Evolutionary conservation across 768 basidiomycete genomes (phyloP), one percentile per base, ranked within the genome.

Genomic region (Lentinus brumalis): DNA sequence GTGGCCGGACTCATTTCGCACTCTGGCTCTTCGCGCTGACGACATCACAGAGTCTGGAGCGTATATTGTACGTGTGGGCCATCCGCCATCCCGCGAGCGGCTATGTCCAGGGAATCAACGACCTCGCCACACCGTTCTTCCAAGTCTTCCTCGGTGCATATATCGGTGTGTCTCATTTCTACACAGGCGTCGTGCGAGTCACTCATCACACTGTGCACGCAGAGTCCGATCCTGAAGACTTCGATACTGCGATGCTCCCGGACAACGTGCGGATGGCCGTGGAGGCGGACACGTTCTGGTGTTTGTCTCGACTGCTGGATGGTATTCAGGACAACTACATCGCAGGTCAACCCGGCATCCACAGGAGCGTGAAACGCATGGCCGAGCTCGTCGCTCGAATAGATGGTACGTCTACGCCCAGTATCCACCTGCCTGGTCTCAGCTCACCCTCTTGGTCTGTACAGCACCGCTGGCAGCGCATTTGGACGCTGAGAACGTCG

Each of bases 271-370:
- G 97, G 11, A 84, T 87, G 56, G 96, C 96, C 5, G 79, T 98
- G 56, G 97, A 98, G 74, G 97, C 97, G 1, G 97, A 99, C 74
- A 89, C 94, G 15, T 99, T 98, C 72, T 98, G 96, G 97, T 98
- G 97, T 75, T 83, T 99, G 5, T 94, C 92, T 8, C 90, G 96
- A 52, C 81, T 98, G 31, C 80, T 98, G 30, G 96, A 98, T 69
- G 97, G 96, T 16, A 98, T 98, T 61, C 96, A 98, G 73, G 96
- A 98, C 74, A 98, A 99, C 70, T 99, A 99, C 68, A 98, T 96
- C 62, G 90, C 87, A 49, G 92, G 90, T 3, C 97, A 99, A 73
- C 97, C 97, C 12, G 97, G 97, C 2, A 98, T 99, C 61, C 93
- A 96, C 67, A 79, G 95, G 60, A 91, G 92, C 69, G 94, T 99